Evolutionary conservation across 805 yeast genomes (phyloP), one percentile per base, ranked within the genome.

Genomic region (Scheffersomyces stipitis): DNA sequence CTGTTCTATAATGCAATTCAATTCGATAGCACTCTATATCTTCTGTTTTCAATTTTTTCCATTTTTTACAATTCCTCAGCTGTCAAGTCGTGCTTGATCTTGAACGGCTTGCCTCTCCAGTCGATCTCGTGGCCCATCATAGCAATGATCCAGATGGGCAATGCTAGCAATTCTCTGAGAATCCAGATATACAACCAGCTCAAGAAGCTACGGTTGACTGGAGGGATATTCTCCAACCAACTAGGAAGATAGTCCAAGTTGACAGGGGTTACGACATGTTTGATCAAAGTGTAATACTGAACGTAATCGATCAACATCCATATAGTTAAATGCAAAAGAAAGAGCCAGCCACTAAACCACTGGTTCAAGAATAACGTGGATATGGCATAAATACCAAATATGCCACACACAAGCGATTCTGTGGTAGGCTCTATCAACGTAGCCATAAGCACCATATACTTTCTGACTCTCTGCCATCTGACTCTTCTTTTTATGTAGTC

Each of bases 351-450:
- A 37, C 49, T 59, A 49, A 74, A 75, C 31, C 35, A 36, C 10
- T 41, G 30, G 27, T 57, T 44, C 7, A 63, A 54, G 26, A 76
- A 62, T 13, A 83, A 37, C 2, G 68, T 64, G 6, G 81, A 71
- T 1, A 80, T 46, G 3, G 81, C 82, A 53, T 69, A 76, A 0
- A 82, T 65, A 4, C 95, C 95, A 54, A 77, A 75, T 0, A 73
- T 15, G 0, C 91, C 93, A 47, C 81, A 73, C 3, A 86, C 56
- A 2, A 88, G 43, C 31, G 83, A 75, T 56, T 88, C 96, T 0
- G 96, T 88, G 5, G 90, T 75, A 3, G 96, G 96, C 53, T 88
- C 96, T 18, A 87, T 65, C 33, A 88, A 55, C 0, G 96, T 88
- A 1, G 96, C 96, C 10, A 80, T 79, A 20, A 83, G 62, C 3